A percentile compares a stretch with the other conserved stretches of the same genome.
These are phyloP conservation scores for Phyllostachys edulis DNA, from an alignment of 176 grass and related monocot species.

Conservation along the genomic window DNA sequence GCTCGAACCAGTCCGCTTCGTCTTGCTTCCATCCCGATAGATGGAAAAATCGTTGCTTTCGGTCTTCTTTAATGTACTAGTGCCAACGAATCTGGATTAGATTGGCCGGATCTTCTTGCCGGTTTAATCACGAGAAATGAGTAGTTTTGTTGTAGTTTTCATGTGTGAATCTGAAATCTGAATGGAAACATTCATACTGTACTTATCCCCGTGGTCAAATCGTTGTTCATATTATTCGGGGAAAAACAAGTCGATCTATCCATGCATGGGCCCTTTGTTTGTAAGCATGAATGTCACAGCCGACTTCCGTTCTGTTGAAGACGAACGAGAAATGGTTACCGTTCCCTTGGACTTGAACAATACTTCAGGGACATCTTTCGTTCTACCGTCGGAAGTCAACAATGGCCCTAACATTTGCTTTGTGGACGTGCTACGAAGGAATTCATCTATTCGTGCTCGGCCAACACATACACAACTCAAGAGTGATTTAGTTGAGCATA, in stretches of 20 bases:
- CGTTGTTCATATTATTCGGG: too few species aligned
- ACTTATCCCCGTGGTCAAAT: neutral
- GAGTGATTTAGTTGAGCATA: too few species aligned
- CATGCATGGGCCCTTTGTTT: neutral
- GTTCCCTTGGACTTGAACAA: too few species aligned
- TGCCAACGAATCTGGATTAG: neutral
- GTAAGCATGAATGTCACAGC: neutral
- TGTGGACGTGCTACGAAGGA: too few species aligned
- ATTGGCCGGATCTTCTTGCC: neutral
- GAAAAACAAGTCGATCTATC: neutral
- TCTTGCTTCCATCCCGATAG: neutral
- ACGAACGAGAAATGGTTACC: too few species aligned
- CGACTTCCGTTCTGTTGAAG: too few species aligned
- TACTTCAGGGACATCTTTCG: too few species aligned
- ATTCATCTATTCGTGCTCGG: too few species aligned
- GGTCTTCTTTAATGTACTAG: neutral
- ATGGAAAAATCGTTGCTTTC: neutral
- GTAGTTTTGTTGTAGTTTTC: neutral
- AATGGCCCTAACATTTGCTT: too few species aligned
- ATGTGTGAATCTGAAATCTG: neutral
- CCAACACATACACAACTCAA: too few species aligned
- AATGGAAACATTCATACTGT: neutral
- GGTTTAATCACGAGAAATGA: neutral
- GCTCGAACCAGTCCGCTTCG: constrained; percentile 55
- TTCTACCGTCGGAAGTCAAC: too few species aligned